Evolutionary conservation across 2,329 filamentous ascomycete genomes (phyloP).

Genomic region (Curvularia sp.): DNA sequence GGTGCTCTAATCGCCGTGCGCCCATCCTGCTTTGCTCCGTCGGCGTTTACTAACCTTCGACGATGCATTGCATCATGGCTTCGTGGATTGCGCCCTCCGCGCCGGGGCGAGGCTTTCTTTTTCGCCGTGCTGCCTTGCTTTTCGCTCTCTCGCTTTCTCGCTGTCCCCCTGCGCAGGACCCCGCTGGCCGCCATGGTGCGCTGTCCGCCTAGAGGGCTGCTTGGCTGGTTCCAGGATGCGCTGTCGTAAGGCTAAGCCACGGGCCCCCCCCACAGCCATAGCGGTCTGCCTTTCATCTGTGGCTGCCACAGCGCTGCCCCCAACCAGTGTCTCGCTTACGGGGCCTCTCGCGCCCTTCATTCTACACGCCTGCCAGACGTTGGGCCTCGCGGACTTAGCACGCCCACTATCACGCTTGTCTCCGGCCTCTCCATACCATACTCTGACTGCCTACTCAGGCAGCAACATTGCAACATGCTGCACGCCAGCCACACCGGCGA

Average conservation of each 20-base stretch:
- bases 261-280: slow-evolving; percentile 24
- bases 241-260: slow-evolving; percentile 39
- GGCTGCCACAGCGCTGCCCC: slow-evolving; percentile 25
- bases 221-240: slow-evolving; percentile 28
- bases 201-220: slow-evolving; percentile 17
- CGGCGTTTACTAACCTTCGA: slow-evolving; percentile 27
- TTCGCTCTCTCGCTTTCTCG: slow-evolving; percentile 8
- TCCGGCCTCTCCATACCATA: slow-evolving; percentile 6
- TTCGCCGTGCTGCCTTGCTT: background rate
- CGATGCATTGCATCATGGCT: slow-evolving; percentile 26
- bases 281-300: slow-evolving; percentile 39
- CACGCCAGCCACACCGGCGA: slow-evolving; percentile 9
- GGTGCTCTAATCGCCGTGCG: slow-evolving; percentile 6
- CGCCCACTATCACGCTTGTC: background rate
- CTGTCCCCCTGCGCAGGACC: slow-evolving; percentile 4
- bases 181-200: slow-evolving; percentile 5
- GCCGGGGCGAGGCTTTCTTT: background rate
- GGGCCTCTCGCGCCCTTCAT: slow-evolving; percentile 9
- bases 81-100: background rate
- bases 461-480: slow-evolving; percentile 1
- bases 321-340: slow-evolving; percentile 23
- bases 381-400: background rate
- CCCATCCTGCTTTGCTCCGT: slow-evolving; percentile 10
- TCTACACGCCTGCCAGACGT: background rate
- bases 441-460: slow-evolving; percentile 5